Evolutionary conservation across 768 basidiomycete species (phyloP), one percentile per base, ranked within the genome.

Genomic region (Lactifluus volemus): DNA sequence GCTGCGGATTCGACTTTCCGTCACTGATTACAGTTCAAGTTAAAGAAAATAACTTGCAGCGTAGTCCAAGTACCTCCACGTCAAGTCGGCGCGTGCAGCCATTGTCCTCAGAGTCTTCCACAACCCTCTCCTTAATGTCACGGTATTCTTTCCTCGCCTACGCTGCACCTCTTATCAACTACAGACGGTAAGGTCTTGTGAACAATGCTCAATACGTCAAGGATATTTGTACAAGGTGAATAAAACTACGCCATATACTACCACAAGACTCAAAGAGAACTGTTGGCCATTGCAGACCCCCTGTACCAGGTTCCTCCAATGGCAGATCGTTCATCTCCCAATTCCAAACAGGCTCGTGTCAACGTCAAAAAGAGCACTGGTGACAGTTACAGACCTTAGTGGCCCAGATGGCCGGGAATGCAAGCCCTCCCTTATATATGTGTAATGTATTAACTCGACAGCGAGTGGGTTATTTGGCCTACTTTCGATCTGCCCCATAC

Each of bases 251-350:
- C 32, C 3, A 19, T 32, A 56, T n/a, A n/a, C n/a, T 19, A 15
- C 19, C 14, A 32, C 15, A 19, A 21, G 32, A 39, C 19, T 30
- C 32, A 44, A 17, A n/a, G 21, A 30, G 32, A 19, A 44, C n/a
- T 15, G 2, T 38, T 12, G 60, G 60, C 60, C 55, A 58, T 38
- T 53, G 60, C 21, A 61, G 55, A 48, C 57, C 55, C 49, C 60
- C 60, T 32, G 55, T 55, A 8, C 55, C 55, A 0, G 60, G 60
- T 4, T 44, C 57, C 15, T 61, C 60, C 0, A 55, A 52, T 36
- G 60, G 60, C 29, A 61, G 55, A 44, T 55, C 44, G 30, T 12
- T 30, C 55, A 61, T 53, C 41, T 61, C 60, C 60, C 52, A 52
- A 14, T 48, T 30, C 9, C 12, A 38, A 19, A 38, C n/a, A 48